Evolutionary conservation across 352 stramenopile genomes (phyloP).

Genomic region (Phytophthora pini): DNA sequence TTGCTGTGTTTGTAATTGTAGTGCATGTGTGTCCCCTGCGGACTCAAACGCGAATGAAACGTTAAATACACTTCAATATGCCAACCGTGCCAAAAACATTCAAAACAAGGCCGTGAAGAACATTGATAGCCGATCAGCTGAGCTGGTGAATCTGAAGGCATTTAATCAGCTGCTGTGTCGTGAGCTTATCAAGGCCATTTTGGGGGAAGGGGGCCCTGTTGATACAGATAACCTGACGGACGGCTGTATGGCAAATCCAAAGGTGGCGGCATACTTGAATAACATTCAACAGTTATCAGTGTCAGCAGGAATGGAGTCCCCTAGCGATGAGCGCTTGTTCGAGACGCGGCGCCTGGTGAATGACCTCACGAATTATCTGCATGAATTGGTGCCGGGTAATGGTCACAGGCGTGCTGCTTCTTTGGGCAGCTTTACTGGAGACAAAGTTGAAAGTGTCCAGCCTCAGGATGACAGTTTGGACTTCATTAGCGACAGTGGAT

Average conservation of each 20-base stretch:
- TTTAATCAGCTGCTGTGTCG: slow-evolving; percentile 72
- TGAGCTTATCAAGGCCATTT: slow-evolving; percentile 70
- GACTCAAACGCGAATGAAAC: slow-evolving; percentile 75
- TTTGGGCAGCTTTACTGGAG: slow-evolving; percentile 17
- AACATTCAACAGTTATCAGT: slow-evolving; percentile 59
- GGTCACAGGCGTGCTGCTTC: slow-evolving; percentile 11
- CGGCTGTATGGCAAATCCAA: slow-evolving; percentile 49
- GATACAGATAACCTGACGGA: slow-evolving; percentile 47
- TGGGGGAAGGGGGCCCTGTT: slow-evolving; percentile 30
- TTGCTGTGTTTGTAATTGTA: slow-evolving; percentile 27
- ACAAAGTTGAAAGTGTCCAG: slow-evolving; percentile 17
- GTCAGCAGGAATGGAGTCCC: slow-evolving; percentile 26
- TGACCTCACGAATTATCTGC: slow-evolving; percentile 27
- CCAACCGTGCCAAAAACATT: slow-evolving; percentile 89
- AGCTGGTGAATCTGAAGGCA: slow-evolving; percentile 72
- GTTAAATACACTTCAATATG: slow-evolving; percentile 87
- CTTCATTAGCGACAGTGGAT: slow-evolving; percentile 44
- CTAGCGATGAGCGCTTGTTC: slow-evolving; percentile 29
- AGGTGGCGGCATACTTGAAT: slow-evolving; percentile 61
- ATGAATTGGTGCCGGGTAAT: slow-evolving; percentile 22
- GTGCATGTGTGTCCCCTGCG: slow-evolving; percentile 85
- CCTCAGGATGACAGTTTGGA: slow-evolving; percentile 30
- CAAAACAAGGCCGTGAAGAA: slow-evolving; percentile 93
- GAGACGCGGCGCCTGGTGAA: slow-evolving; percentile 28
- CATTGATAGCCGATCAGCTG: slow-evolving; percentile 78